Evolutionary conservation across 805 yeast genomes (phyloP), one percentile per base, ranked within the genome.

Genomic region (Babjeviella inositovora): DNA sequence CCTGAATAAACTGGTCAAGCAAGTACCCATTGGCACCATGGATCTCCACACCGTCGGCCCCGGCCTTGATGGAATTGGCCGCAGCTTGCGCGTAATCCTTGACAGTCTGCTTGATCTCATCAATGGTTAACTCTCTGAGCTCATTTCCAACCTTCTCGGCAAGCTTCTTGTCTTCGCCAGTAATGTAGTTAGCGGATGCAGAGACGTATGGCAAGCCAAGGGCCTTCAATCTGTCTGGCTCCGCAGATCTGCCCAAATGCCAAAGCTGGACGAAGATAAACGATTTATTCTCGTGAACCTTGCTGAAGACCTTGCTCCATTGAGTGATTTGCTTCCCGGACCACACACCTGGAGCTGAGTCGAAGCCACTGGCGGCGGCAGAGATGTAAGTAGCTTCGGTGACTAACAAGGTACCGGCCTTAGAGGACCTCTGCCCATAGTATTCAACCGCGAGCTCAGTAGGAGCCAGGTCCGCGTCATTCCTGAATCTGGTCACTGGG

Each of bases 401-500:
- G 7, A 45, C 35, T 5, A 51, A 11, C 11, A 49, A 34, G 10
- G 77, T 59, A 1, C 56, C 56, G 1, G 53, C 52, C 13, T 20
- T 25, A 17, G 38, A 35, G 4, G 56, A 35, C 26, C 56, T 36
- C 18, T 45, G 44, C 14, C 30, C 34, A 27, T 49, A 51, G 28
- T 48, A 42, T 24, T 45, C 32, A 4, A 39, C 28, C 27, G 30
- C 28, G 11, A 49, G 25, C 17, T 47, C 47, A 1, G 48, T 39
- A 3, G 58, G 56, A 6, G 35, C 28, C 27, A 43, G 47, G 14
- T 51, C 58, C 4, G 34, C 37, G 3, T 40, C 33, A 20, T 48
- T 44, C 26, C 73, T 47, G 27, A 33, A 24, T 28, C 75, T 45
- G n/a, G 72, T 63, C 26, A 65, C 45, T 15, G 76, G 75, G 2